A percentile compares a stretch with the other conserved stretches of the same genome.
These are phyloP conservation scores for Trichoderma asperelloides DNA, from an alignment of 495 filamentous ascomycete genomes.

Conservation along the genomic window DNA sequence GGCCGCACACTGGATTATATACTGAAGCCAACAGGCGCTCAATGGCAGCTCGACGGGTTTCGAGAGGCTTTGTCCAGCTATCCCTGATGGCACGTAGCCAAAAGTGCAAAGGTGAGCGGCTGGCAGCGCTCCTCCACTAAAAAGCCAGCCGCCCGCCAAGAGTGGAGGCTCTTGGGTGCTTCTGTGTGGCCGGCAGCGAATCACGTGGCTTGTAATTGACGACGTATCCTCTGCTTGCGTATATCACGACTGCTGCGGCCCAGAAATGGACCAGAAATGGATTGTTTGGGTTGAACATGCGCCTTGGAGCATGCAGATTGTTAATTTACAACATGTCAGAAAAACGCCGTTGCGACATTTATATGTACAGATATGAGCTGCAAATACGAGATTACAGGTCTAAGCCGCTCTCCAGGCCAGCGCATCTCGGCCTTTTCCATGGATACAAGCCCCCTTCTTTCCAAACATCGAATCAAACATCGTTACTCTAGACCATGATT, in stretches of 20 bases:
- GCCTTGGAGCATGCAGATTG: neutral
- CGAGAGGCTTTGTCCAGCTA: neutral
- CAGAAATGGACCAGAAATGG: neutral
- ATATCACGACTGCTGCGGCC: neutral
- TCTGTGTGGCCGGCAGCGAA: neutral
- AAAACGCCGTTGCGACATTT: constrained; percentile 4
- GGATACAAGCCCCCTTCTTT: neutral
- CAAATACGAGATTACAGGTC: neutral
- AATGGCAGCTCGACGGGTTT: neutral
- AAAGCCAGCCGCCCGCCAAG: constrained; percentile 2
- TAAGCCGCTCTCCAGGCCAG: neutral
- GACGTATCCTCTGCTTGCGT: neutral
- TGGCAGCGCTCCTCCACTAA: constrained; percentile 3
- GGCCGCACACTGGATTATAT: neutral
- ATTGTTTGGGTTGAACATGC: neutral
- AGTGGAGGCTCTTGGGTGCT: neutral
- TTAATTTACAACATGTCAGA: neutral
- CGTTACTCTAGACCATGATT: constrained; percentile 7
- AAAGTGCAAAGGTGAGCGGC: constrained; percentile 1
- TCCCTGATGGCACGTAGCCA: constrained; percentile 8
- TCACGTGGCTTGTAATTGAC: neutral
- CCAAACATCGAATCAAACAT: neutral
- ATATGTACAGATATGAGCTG: neutral
- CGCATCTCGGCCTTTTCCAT: neutral
- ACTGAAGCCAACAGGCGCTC: neutral